Evolutionary conservation across 106 monocot genomes (phyloP), one percentile per base, ranked within the genome.

Genomic region (Amphibolis antarctica): DNA sequence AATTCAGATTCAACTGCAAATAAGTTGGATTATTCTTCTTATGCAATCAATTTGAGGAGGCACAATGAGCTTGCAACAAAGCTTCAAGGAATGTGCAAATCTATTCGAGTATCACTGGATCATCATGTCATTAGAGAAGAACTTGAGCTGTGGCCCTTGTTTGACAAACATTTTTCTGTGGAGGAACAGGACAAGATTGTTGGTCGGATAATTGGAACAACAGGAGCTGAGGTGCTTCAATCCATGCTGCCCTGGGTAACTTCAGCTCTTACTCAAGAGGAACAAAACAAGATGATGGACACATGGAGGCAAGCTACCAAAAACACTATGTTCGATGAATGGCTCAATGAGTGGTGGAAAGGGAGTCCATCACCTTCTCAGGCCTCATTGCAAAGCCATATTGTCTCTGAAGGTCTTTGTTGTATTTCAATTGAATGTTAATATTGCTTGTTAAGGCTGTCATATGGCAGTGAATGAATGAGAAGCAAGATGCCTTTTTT

Each of bases 201-300:
- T 60, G 98, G 98, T 23, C 76, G 81, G 13, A 99, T 99, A 72
- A 99, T 99, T 79, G 98, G 98, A 42, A 88, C 87, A 51, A 99
- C 91, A 25, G 98, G 91, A 60, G 98, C 98, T 28, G 91, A 99
- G 73, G 83, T 99, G 61, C 80, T 99, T 28, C 98, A 99, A 67
- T 91, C 98, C 30, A 99, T 99, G 90, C 65, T 99, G 62, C 91
- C 98, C 29, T 99, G 98, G 98, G 98, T 99, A 28, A 99, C 91
- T n/a, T 82, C 87, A 60, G 98, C 79, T 21, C 85, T 99, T 51
- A 85, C 91, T 44, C 84, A 77, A 63, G 88, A 99, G 52, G 98
- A 99, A 68, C 98, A 99, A 74, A 88, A 99, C 62, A 87, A 73
- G 68, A 91, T 99, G 91, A 83, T 99, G 78, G 98, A 99, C 42